Percentiles rank a stretch among this genome's conserved stretches.
These are phyloP conservation scores for Magnolia officinalis DNA, from an alignment of 164 flowering plant species.

Conservation along the genomic window DNA sequence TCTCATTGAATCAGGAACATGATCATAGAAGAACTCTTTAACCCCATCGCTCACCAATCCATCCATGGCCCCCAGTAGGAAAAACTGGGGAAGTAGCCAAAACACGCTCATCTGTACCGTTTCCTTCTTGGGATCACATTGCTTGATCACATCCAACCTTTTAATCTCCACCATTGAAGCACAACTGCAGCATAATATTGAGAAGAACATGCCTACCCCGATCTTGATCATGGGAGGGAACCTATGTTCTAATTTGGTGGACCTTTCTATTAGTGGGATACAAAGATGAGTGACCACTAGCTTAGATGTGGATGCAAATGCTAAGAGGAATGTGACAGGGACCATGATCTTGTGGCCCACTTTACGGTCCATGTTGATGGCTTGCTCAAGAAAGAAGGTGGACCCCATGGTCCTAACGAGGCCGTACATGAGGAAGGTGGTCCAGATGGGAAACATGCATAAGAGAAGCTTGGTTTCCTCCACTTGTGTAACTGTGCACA, in stretches of 20 bases:
- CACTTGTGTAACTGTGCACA: conserved; percentile 25
- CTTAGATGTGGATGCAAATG: background rate
- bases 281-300: background rate
- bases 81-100: conserved; percentile 26
- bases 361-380: conserved; percentile 14
- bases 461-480: conserved; percentile 23
- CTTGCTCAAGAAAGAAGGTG: conserved; percentile 29
- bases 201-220: conserved; percentile 23
- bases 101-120: conserved; percentile 17
- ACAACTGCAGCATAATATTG: conserved; percentile 17
- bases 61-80: conserved; percentile 19
- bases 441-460: conserved; percentile 29
- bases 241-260: conserved; percentile 4
- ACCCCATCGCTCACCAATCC: conserved; percentile 18
- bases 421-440: conserved; percentile 22
- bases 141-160: conserved; percentile 5
- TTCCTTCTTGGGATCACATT: background rate
- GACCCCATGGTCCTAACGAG: conserved; percentile 17
- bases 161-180: conserved; percentile 21
- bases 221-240: conserved; percentile 13
- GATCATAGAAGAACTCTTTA: conserved; percentile 12
- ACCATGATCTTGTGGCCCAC: conserved; percentile 1
- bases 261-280: conserved; percentile 3
- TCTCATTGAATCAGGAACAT: conserved; percentile 19
- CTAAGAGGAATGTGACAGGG: conserved; percentile 14